phyloP scores from a whole-genome alignment of 2,329 filamentous ascomycete species.

The Fusarium subglutinans region DNA sequence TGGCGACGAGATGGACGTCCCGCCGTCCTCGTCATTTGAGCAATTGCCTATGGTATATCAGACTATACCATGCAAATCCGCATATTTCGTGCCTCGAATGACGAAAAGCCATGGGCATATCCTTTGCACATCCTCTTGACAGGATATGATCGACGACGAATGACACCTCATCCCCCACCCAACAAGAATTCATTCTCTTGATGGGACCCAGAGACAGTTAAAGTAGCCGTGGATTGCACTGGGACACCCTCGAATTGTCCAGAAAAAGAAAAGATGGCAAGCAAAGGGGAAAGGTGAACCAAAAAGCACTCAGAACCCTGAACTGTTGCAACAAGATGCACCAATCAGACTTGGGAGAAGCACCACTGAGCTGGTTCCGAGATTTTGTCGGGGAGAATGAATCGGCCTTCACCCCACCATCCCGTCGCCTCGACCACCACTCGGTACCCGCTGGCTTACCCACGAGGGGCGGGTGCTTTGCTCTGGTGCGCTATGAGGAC shows the following conservation, averaged over 20 bases:
- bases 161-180: slow-evolving; percentile 26
- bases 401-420: slow-evolving; percentile 34
- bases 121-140: slow-evolving; percentile 23
- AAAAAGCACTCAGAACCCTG: slow-evolving; percentile 34
- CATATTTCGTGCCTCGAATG: slow-evolving; percentile 16
- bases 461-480: slow-evolving; percentile 34
- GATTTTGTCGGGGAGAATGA: slow-evolving; percentile 42
- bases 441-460: slow-evolving; percentile 32
- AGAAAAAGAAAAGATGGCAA: slow-evolving; percentile 23
- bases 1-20: slow-evolving; percentile 1
- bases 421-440: slow-evolving; percentile 23
- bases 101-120: slow-evolving; percentile 11
- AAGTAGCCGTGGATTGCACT: neutral
- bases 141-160: slow-evolving; percentile 35
- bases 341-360: slow-evolving; percentile 34
- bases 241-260: slow-evolving; percentile 11
- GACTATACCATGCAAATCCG: slow-evolving; percentile 1
- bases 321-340: slow-evolving; percentile 7
- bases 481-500: slow-evolving; percentile 10
- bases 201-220: slow-evolving; percentile 14
- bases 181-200: slow-evolving; percentile 19
- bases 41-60: neutral
- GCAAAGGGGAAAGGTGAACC: slow-evolving; percentile 10
- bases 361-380: slow-evolving; percentile 41
- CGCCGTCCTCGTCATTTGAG: neutral